These are phyloP conservation scores for Millerozyma miso DNA, from an alignment of 805 yeast genomes.

Conservation along the genomic window DNA sequence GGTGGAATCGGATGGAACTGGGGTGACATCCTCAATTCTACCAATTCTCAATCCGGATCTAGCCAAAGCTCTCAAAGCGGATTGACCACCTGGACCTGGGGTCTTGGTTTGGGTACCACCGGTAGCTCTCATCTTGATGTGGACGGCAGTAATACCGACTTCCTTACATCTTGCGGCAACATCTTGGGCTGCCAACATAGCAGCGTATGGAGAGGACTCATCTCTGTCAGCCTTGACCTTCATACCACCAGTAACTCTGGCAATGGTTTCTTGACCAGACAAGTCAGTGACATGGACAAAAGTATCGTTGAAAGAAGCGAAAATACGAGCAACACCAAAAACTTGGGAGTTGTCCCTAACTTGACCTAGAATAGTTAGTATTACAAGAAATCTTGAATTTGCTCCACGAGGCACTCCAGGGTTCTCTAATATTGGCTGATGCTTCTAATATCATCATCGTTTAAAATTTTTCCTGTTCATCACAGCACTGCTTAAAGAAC, in stretches of 20 bases:
- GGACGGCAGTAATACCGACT: slow-evolving; percentile 99
- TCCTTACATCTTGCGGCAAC: slow-evolving; percentile 98
- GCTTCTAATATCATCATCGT: background rate
- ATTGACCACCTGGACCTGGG: slow-evolving; percentile 99
- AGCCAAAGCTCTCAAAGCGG: slow-evolving; percentile 98
- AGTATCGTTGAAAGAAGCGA: slow-evolving; percentile 99
- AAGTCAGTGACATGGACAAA: slow-evolving; percentile 99
- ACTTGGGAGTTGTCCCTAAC: slow-evolving; percentile 95
- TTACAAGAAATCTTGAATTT: background rate
- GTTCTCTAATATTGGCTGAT: background rate
- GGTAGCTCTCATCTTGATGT: slow-evolving; percentile 99
- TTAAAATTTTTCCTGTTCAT: no score
- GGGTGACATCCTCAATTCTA: slow-evolving; percentile 99
- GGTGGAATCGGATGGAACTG: slow-evolving; percentile 99
- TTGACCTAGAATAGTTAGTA: slow-evolving; percentile 22
- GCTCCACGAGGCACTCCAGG: background rate
- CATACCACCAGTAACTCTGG: slow-evolving; percentile 99
- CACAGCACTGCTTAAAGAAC: no score
- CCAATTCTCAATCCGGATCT: slow-evolving; percentile 99
- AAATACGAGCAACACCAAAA: slow-evolving; percentile 99
- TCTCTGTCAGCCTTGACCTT: slow-evolving; percentile 99
- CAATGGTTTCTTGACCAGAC: slow-evolving; percentile 99
- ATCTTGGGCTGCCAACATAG: slow-evolving; percentile 99
- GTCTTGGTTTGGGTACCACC: slow-evolving; percentile 99
- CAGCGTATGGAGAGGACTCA: slow-evolving; percentile 99